Base-by-base conservation (phyloP, 805 yeast genomes). In the Teunomyces gatunensis region DNA sequence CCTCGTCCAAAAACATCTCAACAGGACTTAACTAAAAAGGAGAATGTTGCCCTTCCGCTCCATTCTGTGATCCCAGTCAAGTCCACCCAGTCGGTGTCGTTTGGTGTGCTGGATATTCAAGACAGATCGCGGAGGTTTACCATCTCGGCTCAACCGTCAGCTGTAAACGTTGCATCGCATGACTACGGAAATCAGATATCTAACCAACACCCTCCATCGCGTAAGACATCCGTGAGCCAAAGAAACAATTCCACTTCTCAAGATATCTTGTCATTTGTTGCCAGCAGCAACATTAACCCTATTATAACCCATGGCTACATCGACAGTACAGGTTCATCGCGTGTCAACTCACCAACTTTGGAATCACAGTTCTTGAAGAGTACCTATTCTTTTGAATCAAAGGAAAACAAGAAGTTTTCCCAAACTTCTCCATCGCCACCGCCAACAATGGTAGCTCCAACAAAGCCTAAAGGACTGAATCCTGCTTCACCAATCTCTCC, bases 61-160 rank as follows among this genome's bases (percentile, higher is more conserved):
- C 50, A 47, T 13, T 39, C 42, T 29, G 46, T 40, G 17, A 18
- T 35, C 11, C 48, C 50, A 17, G 18, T 47, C 10, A 44, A 34
- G 12, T 30, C 51, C 17, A 20, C 35, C 33, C 54, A 52, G 39
- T 50, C 62, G 12, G 75, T 70, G 15, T 67, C 73, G 4, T 73
- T 73, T 47, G 63, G 67, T 23, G 74, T 68, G 45, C 53, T 60
- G 37, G 69, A 68, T 40, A 54, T 52, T 18, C 68, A 60, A 45
- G 78, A 73, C 39, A 59, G 69, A 37, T 56, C 68, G 10, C 54
- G 77, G 41, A 54, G 78, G 28, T 73, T 73, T 55, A 71, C 77
- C 7, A 73, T 73, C 18, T 63, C 71, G 6, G 73, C 78, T 2
- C 75, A 73, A 46, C 78, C 78, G 3, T 71, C 74, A 28, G 48